Evolutionary conservation across 208 protist genomes (phyloP).

Genomic region (Leishmania amazonensis): DNA sequence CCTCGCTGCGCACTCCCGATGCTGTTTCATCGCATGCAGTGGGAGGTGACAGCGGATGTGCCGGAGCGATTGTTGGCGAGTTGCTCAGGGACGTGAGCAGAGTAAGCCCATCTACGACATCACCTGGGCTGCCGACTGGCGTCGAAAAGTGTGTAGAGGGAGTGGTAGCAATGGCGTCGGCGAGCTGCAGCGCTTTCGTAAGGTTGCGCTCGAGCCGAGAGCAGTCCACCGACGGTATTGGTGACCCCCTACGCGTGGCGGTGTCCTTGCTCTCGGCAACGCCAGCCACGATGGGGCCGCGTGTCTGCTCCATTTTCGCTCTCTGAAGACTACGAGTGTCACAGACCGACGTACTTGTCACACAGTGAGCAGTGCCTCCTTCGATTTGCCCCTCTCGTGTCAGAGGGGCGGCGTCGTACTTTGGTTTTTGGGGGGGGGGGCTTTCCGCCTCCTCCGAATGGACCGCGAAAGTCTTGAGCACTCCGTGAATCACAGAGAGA

Average conservation of each 20-base stretch:
- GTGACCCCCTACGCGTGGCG: background rate
- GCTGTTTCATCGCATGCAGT: background rate
- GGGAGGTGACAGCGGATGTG: background rate
- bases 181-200: background rate
- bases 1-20: background rate
- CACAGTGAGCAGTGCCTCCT: background rate
- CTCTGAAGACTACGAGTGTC: background rate
- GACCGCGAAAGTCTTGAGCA: background rate
- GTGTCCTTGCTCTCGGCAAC: background rate
- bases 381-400: background rate
- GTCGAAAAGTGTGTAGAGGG: background rate
- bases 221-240: background rate
- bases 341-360: background rate
- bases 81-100: background rate
- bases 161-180: background rate
- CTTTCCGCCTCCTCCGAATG: background rate
- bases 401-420: background rate
- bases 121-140: background rate
- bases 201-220: conserved; percentile 7
- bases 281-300: too few species aligned
- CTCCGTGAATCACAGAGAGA: background rate
- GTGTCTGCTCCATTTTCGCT: background rate
- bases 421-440: background rate
- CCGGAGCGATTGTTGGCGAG: background rate
- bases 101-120: background rate